phyloP scores from a whole-genome alignment of 441 rosid species.

The Gossypium lobatum region DNA sequence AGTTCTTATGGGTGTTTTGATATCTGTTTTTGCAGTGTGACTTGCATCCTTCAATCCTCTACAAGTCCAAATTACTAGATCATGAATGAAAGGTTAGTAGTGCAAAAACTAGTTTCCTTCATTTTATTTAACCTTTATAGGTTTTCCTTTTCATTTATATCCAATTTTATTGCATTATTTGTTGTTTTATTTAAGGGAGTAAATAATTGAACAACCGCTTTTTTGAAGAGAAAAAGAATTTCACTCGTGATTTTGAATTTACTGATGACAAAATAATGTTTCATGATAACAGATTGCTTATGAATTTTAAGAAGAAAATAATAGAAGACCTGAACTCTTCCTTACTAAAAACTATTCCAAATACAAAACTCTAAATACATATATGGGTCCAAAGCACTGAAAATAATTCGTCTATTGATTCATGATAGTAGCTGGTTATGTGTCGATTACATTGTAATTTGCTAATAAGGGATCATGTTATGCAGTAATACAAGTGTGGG shows the following conservation, averaged over 20 bases:
- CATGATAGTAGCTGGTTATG: constrained; percentile 3
- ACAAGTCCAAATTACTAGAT: constrained; percentile 6
- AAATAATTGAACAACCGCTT: background rate
- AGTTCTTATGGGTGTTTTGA: constrained; percentile 16
- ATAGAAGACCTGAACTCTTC: background rate
- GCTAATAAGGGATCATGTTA: background rate
- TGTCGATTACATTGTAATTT: background rate
- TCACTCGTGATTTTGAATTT: background rate
- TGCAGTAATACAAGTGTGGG: constrained; percentile 41
- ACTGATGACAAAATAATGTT: background rate
- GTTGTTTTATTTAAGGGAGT: background rate
- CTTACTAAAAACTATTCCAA: background rate
- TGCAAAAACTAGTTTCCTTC: background rate
- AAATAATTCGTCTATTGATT: background rate
- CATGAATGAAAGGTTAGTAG: constrained; percentile 2
- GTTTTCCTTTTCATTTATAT: background rate
- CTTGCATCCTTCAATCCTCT: constrained; percentile 55
- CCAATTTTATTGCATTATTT: background rate
- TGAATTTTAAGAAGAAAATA: background rate
- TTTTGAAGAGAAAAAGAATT: background rate
- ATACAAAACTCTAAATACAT: background rate
- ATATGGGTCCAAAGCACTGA: background rate
- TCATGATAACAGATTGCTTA: background rate
- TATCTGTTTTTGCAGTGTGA: constrained; percentile 49
- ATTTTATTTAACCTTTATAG: background rate